Percentiles rank a stretch among this genome's conserved stretches.
These are phyloP conservation scores for Penicillium vulpinum DNA, from an alignment of 2,329 filamentous ascomycete genomes.

Conservation along the genomic window DNA sequence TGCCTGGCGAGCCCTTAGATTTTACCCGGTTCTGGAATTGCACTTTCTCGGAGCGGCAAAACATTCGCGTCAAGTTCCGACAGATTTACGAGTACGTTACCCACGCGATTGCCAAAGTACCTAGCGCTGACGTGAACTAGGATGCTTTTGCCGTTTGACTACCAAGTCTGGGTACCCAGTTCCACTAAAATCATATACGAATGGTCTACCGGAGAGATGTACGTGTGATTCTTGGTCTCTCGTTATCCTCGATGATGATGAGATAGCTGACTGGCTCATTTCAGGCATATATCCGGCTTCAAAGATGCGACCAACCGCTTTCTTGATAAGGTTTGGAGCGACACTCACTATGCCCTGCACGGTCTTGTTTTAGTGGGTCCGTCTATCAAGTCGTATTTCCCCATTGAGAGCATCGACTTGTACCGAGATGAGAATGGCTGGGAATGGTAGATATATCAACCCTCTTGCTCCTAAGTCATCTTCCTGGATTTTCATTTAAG, in stretches of 20 bases:
- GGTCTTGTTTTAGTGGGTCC: neutral
- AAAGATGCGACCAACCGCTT: neutral
- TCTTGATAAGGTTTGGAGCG: neutral
- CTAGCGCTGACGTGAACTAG: neutral
- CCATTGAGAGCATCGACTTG: neutral
- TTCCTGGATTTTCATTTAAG: no score
- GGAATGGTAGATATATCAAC: neutral
- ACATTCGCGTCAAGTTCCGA: neutral
- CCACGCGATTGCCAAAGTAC: neutral
- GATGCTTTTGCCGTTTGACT: neutral
- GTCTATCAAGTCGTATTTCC: neutral
- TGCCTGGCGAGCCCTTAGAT: neutral
- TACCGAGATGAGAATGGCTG: neutral
- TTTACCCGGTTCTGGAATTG: neutral
- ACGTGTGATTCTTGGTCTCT: neutral
- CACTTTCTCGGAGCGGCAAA: neutral
- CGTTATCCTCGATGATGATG: neutral
- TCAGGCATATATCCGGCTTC: neutral
- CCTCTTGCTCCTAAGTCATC: neutral
- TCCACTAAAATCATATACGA: neutral
- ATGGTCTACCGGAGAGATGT: neutral
- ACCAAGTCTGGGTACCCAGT: neutral
- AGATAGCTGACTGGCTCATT: neutral
- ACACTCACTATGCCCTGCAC: neutral
- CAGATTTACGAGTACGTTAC: neutral